Percentiles rank a stretch among this genome's conserved stretches.
phyloP scores from a whole-genome alignment of 2,329 filamentous ascomycete species.

The Simplicillium aogashimaense region DNA sequence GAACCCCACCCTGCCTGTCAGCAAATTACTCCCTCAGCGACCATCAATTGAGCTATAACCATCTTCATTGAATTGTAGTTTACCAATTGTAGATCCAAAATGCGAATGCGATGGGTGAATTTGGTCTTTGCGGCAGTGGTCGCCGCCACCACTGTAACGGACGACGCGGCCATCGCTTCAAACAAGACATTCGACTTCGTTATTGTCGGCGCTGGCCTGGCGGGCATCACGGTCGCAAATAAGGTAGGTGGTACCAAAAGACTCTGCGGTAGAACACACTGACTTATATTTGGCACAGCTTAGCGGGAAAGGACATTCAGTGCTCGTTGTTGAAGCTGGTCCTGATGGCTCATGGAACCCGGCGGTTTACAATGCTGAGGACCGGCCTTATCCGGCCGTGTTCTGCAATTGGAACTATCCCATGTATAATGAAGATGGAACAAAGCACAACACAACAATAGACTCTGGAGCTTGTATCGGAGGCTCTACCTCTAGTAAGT shows the following conservation, averaged over 20 bases:
- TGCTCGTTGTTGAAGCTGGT: slow-evolving; percentile 14
- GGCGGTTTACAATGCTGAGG: slow-evolving; percentile 9
- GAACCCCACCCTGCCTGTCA: too few relatives aligned
- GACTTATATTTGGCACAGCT: slow-evolving; percentile 7
- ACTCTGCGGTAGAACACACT: not conserved
- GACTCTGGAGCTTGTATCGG: slow-evolving; percentile 14
- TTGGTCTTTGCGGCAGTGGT: not conserved
- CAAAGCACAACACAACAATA: slow-evolving; percentile 7
- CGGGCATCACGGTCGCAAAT: slow-evolving; percentile 17
- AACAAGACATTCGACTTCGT: slow-evolving; percentile 18
- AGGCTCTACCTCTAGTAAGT: slow-evolving; percentile 13
- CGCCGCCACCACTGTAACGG: slow-evolving; percentile 10
- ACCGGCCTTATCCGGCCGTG: slow-evolving; percentile 7
- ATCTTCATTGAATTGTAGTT: too few relatives aligned
- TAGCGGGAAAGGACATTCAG: slow-evolving; percentile 11
- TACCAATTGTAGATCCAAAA: too few relatives aligned
- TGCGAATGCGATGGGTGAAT: too few relatives aligned
- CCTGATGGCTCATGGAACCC: slow-evolving; percentile 13
- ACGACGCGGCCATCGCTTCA: slow-evolving; percentile 6
- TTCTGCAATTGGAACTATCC: slow-evolving; percentile 14
- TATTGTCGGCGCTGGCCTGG: slow-evolving; percentile 27
- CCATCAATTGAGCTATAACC: too few relatives aligned
- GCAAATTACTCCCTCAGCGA: too few relatives aligned
- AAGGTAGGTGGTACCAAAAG: slow-evolving; percentile 4
- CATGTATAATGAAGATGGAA: slow-evolving; percentile 10